Conservation (phyloP, 2,329 filamentous ascomycete species). For the Aspergillus costaricaensis region DNA sequence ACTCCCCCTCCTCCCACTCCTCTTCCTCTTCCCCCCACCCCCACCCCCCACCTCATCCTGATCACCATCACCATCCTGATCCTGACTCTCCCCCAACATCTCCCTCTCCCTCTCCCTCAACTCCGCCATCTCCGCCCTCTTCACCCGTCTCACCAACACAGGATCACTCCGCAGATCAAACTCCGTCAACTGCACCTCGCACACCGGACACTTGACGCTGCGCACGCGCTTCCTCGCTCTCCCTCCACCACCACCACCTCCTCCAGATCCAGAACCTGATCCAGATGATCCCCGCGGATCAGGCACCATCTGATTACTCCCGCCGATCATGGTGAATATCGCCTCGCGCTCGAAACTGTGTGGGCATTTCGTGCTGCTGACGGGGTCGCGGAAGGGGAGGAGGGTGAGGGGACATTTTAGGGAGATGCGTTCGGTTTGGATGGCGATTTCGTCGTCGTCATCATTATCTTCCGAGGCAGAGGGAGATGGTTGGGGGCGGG, state of each 20-base stretch:
- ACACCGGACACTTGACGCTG: constrained; percentile 46
- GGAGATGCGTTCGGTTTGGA: constrained; percentile 48
- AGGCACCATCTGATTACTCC: constrained; percentile 31
- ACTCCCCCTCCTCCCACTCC: neutral
- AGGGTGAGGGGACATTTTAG: constrained; percentile 53
- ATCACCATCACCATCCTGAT: constrained; percentile 11
- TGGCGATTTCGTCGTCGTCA: constrained; percentile 49
- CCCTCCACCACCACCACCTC: constrained; percentile 15
- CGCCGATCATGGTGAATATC: constrained; percentile 47
- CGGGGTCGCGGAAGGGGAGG: constrained; percentile 47
- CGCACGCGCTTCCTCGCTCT: constrained; percentile 25
- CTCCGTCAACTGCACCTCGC: constrained; percentile 38
- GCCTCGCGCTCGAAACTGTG: constrained; percentile 53
- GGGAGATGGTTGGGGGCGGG: constrained; percentile 24
- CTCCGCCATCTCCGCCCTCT: constrained; percentile 32
- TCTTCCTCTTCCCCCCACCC: neutral
- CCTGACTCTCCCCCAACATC: neutral
- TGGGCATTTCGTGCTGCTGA: constrained; percentile 52
- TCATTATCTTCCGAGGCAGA: constrained; percentile 10
- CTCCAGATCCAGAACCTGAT: constrained; percentile 11
- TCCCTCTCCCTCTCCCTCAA: neutral
- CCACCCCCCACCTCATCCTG: neutral
- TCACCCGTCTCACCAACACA: constrained; percentile 42
- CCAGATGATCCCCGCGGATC: constrained; percentile 17
- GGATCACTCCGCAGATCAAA: constrained; percentile 44